phyloP scores from a whole-genome alignment of 345 rosid species.

The Populus deltoides region DNA sequence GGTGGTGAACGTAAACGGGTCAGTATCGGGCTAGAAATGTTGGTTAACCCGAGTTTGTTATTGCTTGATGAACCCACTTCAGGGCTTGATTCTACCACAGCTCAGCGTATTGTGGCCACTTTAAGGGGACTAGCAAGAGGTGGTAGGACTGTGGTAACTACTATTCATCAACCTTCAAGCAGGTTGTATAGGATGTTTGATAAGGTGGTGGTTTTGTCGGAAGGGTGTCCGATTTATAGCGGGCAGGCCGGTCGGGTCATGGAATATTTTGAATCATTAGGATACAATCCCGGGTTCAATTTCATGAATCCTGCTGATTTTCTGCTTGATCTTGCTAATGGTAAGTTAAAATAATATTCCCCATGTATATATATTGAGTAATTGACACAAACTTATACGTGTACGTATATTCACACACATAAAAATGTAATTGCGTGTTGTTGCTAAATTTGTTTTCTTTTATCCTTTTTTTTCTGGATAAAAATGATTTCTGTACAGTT shows the following conservation, averaged over 20 bases:
- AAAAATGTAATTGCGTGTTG: neutral
- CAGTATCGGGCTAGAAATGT: constrained; percentile 83
- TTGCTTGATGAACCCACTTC: constrained; percentile 91
- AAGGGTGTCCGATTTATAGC: constrained; percentile 69
- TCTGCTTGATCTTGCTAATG: constrained; percentile 90
- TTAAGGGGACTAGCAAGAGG: constrained; percentile 60
- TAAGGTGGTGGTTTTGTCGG: constrained; percentile 72
- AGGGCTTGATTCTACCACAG: constrained; percentile 86
- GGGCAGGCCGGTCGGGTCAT: constrained; percentile 60
- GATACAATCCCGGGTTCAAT: constrained; percentile 56
- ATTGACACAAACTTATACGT: neutral
- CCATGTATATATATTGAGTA: too few relatives aligned
- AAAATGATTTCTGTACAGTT: neutral
- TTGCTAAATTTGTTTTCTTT: neutral
- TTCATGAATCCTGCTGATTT: constrained; percentile 85
- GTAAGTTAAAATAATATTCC: constrained; percentile 33
- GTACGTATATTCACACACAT: neutral
- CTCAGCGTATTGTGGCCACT: constrained; percentile 65
- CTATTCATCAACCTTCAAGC: constrained; percentile 92
- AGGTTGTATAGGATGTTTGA: constrained; percentile 78
- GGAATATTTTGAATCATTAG: constrained; percentile 69
- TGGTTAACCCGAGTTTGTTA: constrained; percentile 83
- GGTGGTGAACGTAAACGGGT: constrained; percentile 94
- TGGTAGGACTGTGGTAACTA: constrained; percentile 73
- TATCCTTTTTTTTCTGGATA: neutral